Evolutionary conservation across 225 moss, liverwort and hornwort genomes (phyloP).

Genomic region (Sphagnum tenellum): DNA sequence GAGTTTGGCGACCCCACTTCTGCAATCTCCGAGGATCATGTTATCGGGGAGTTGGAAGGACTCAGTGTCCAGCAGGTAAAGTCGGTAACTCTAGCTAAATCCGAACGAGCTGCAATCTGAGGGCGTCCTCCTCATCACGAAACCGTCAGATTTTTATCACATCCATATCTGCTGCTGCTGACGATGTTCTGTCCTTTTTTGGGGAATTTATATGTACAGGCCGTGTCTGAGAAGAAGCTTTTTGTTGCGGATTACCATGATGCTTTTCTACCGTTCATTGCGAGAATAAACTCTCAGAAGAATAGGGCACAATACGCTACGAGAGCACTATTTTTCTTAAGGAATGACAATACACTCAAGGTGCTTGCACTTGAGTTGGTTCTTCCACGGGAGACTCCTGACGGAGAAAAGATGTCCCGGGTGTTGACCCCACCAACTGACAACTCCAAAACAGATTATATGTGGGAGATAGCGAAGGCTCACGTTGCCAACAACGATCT

Average conservation of each 20-base stretch:
- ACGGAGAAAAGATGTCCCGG: background rate
- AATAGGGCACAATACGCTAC: conserved; percentile 18
- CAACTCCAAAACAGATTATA: background rate
- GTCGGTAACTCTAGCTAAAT: background rate
- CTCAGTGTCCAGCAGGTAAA: conserved; percentile 13
- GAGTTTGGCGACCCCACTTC: conserved; percentile 25
- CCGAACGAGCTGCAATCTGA: background rate
- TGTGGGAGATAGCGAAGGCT: background rate
- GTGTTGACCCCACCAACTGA: background rate
- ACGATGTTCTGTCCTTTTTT: too few relatives aligned
- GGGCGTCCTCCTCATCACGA: background rate
- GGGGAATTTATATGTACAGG: conserved; percentile 18
- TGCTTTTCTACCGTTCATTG: conserved; percentile 42
- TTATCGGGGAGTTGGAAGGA: conserved; percentile 15
- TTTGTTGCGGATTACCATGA: conserved; percentile 69
- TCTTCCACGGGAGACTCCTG: background rate
- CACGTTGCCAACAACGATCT: background rate
- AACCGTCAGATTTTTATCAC: background rate
- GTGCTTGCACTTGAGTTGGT: background rate
- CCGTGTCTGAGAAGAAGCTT: conserved; percentile 40
- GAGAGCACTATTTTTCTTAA: background rate
- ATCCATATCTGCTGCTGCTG: too few relatives aligned
- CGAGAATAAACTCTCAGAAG: conserved; percentile 18
- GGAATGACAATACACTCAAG: background rate
- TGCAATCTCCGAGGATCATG: conserved; percentile 24